Conservation (phyloP, 2,329 filamentous ascomycete species). For the Grosmannia penicillata region DNA sequence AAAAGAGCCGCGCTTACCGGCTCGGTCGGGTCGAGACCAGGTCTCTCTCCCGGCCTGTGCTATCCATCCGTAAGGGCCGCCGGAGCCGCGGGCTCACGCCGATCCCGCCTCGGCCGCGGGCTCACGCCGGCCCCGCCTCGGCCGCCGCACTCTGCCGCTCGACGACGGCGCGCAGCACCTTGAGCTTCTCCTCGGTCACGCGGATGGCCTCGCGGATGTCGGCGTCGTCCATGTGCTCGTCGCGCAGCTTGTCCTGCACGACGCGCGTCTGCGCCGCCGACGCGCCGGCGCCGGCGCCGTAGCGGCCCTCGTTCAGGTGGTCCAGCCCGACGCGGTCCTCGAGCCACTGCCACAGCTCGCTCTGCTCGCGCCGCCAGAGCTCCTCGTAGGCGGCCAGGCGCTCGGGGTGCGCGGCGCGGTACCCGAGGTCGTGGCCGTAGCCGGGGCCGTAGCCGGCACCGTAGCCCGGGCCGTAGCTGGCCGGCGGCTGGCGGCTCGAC, state of each 20-base stretch:
- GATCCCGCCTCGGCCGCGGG: neutral
- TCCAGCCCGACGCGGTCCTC: slow-evolving; percentile 74
- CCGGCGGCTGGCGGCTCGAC: slow-evolving; percentile 21
- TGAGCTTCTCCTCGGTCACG: slow-evolving; percentile 74
- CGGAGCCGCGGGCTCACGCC: too few species aligned
- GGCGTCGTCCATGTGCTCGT: slow-evolving; percentile 51
- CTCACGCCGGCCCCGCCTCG: neutral
- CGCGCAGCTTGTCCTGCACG: slow-evolving; percentile 42
- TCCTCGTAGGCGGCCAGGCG: slow-evolving; percentile 78
- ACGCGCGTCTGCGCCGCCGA: slow-evolving; percentile 28
- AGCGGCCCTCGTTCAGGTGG: slow-evolving; percentile 20
- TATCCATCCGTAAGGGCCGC: too few species aligned
- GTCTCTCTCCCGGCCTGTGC: too few species aligned
- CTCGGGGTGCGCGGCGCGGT: slow-evolving; percentile 37
- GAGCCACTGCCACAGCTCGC: slow-evolving; percentile 83
- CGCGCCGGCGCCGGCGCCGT: slow-evolving; percentile 18
- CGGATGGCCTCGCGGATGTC: slow-evolving; percentile 69
- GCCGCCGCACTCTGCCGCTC: slow-evolving; percentile 21
- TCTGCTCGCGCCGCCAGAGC: slow-evolving; percentile 80
- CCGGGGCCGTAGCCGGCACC: too few species aligned
- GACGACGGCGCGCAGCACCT: slow-evolving; percentile 60
- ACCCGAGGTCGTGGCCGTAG: slow-evolving; percentile 18
- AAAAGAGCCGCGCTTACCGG: too few species aligned
- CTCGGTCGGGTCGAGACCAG: too few species aligned
- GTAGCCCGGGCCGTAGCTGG: slow-evolving; percentile 19